Base-by-base conservation (phyloP, 768 basidiomycete species). In the Trametes villosa region DNA sequence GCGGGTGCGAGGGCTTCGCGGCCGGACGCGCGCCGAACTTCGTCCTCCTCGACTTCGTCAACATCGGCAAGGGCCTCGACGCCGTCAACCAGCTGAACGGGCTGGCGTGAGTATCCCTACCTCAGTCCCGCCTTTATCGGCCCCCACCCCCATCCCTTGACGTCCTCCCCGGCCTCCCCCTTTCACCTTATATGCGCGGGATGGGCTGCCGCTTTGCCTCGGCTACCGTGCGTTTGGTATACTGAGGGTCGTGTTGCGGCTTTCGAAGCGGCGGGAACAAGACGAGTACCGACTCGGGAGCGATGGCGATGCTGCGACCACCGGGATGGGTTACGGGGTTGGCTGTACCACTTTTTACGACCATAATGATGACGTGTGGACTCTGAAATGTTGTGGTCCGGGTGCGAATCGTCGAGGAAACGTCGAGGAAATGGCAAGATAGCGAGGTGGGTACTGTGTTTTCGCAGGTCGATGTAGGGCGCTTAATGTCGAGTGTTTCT, bases 1-100 rank as follows among this genome's bases (percentile, higher is more conserved):
- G 77, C 45, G 75, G 78, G 0, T 85, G 83, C 52, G 69, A 74
- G 1, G 77, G 74, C 0, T 70, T 85, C 22, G 78, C 75, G 0
- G 78, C 73, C 9, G 77, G 77, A 17, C 76, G 78, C 27, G 76
- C 78, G 18, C 84, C 84, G 0, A 79, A 80, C 52, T 85, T 85
- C 68, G 71, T 85, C 30, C 73, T 85, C 22, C 73, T 85, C 22
- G 84, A 85, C 69, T 86, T 71, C 51, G 79, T 84, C 11, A 73
- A 85, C 65, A 53, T 80, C 26, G 84, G 83, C 3, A 59, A 80
- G 15, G 82, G 73, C 1, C 70, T 80, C 54, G 48, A 71, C 27
- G 81, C 82, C 0, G 83, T 77, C 0, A 72, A 79, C 51, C 63
- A 65, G 52, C 68, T 84, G 30, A 84, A 85, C 62, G 81, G 81